Evolutionary conservation across 441 rosid genomes (phyloP), one percentile per base, ranked within the genome.

Genomic region (Adansonia grandidieri): DNA sequence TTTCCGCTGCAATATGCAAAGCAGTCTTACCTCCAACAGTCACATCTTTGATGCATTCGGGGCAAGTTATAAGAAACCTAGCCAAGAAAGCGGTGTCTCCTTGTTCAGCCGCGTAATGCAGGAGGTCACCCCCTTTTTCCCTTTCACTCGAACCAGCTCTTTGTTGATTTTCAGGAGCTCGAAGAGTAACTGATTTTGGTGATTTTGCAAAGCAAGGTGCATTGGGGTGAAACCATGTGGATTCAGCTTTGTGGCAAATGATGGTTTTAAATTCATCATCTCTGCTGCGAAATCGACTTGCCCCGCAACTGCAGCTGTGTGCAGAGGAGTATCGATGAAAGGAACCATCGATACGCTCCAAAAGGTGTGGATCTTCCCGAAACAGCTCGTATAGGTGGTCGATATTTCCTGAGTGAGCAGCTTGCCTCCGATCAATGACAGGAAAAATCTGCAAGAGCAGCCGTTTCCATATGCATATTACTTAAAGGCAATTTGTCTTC

Each of bases 1-100:
- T 32, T 6, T 14, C 47, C 14, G 11, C 71, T 2, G 83, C 83
- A 0, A 75, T 67, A 57, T 84, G 85, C 40, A 86, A 68, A 61
- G 86, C 80, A 17, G 81, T 65, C 10, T 65, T 3, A n/a, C 14
- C 67, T 5, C 56, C 8, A 15, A 77, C 72, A 2, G 79, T 84
- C 13, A 82, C 83, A 40, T 82, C 86, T 61, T 58, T 69, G 0
- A 79, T 75, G 48, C 88, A 78, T 50, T 76, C 60, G 0, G 82
- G 84, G 54, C 79, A 86, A 72, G 75, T 76, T 6, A 63, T 15
- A n/a, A 82, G 78, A 14, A 82, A 81, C 14, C 17, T 65, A 6
- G 45, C 62, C 74, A 82, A 24, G 1, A 86, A 78, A 71, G 72
- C 10, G 44, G 57, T 0, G 32, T 77, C 57, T 79, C 87, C 86